A percentile compares a stretch with the other conserved stretches of the same genome.
Conservation (phyloP, 306 rosid species). For the Prunus campanulata region DNA sequence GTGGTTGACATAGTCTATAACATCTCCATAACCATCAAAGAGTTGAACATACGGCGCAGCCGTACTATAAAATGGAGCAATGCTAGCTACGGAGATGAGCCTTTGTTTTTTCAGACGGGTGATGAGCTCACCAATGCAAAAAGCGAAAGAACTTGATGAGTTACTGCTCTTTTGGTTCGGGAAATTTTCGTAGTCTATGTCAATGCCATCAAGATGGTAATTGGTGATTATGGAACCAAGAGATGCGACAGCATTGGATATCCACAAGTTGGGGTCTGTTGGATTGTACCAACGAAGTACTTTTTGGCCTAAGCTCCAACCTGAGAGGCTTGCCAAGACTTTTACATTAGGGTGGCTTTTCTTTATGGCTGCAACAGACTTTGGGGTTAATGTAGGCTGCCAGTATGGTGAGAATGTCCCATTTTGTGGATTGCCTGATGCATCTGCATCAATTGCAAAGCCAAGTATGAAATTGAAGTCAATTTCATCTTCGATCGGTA, state of each 20-base stretch:
- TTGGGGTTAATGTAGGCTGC: slow-evolving; percentile 38
- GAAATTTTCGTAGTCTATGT: slow-evolving; percentile 52
- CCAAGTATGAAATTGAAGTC: slow-evolving; percentile 51
- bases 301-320: slow-evolving; percentile 42
- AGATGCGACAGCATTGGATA: slow-evolving; percentile 49
- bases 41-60: slow-evolving; percentile 37
- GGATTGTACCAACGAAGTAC: slow-evolving; percentile 52
- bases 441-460: slow-evolving; percentile 51
- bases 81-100: slow-evolving; percentile 44
- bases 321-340: slow-evolving; percentile 52
- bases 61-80: slow-evolving; percentile 50
- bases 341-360: slow-evolving; percentile 34
- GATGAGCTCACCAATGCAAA: slow-evolving; percentile 60
- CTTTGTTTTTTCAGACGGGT: slow-evolving; percentile 44
- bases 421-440: slow-evolving; percentile 35
- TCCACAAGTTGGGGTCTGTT: slow-evolving; percentile 34
- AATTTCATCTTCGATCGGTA: slow-evolving; percentile 38
- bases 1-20: slow-evolving; percentile 49
- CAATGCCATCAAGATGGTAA: slow-evolving; percentile 57
- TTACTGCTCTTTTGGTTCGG: background rate
- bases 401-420: slow-evolving; percentile 49
- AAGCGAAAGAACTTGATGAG: slow-evolving; percentile 25
- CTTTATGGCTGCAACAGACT: slow-evolving; percentile 39
- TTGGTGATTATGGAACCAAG: slow-evolving; percentile 22
- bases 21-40: slow-evolving; percentile 25